Evolutionary conservation across 306 rosid genomes (phyloP).

Genomic region (Alnus rubra): DNA sequence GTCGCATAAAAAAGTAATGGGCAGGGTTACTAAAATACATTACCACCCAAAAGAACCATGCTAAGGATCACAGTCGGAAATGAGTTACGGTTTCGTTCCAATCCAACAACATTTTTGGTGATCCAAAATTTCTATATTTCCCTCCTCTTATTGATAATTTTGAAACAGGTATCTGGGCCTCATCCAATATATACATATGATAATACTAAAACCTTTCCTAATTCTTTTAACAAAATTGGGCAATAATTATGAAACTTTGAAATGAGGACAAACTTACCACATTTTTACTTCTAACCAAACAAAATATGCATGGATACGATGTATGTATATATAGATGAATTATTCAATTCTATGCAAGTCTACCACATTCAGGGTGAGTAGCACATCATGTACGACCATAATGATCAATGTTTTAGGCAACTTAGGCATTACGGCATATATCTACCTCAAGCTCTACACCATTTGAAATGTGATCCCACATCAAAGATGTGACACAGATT

Average conservation of each 20-base stretch:
- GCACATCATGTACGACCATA: neutral
- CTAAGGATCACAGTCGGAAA: neutral
- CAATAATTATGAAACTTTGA: neutral
- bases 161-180: neutral
- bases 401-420: neutral
- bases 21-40: neutral
- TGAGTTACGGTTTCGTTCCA: neutral
- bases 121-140: neutral
- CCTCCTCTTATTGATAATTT: neutral
- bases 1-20: neutral
- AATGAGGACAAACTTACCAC: neutral
- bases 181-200: too few relatives aligned
- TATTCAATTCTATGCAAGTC: neutral
- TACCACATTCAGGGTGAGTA: neutral
- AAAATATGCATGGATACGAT: neutral
- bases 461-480: neutral
- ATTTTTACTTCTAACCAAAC: neutral
- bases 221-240: neutral
- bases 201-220: neutral
- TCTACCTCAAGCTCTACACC: neutral
- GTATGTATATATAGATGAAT: too few relatives aligned
- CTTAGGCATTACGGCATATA: neutral
- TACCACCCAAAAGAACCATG: neutral
- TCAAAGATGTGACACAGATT: neutral
- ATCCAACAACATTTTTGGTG: neutral